Evolutionary conservation across 345 rosid species (phyloP).

Genomic region (Eucalyptus cladocalyx): DNA sequence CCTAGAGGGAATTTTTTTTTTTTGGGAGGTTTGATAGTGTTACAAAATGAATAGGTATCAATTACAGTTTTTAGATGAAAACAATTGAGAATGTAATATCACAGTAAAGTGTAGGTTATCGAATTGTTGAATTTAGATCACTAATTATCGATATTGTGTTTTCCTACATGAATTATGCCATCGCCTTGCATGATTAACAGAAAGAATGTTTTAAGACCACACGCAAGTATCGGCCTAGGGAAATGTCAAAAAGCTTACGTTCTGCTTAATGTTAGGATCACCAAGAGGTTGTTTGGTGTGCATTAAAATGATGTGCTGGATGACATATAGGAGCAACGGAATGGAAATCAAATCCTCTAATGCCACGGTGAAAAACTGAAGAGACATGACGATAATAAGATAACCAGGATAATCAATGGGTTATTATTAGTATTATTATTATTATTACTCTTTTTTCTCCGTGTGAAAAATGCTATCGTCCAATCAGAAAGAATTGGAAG

Average conservation of each 20-base stretch:
- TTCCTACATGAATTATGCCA: not conserved
- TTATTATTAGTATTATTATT: not conserved
- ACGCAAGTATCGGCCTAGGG: fast-evolving
- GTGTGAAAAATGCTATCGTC: not conserved
- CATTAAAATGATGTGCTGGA: not conserved
- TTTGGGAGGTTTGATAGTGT: fast-evolving
- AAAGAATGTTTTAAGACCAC: not conserved
- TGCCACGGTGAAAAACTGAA: not conserved
- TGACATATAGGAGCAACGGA: not conserved
- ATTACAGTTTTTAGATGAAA: not conserved
- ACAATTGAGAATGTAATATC: not conserved
- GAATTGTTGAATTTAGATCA: not conserved
- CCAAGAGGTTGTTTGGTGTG: not conserved
- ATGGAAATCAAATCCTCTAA: not conserved
- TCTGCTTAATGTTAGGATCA: not conserved
- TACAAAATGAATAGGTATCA: fast-evolving
- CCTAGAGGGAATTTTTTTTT: not conserved
- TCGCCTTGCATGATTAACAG: not conserved
- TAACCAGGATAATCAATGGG: not conserved
- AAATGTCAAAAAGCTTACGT: not conserved
- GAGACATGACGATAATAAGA: not conserved
- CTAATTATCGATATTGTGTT: not conserved
- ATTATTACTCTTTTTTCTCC: not conserved
- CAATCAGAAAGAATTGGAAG: not conserved
- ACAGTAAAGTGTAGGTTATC: fast-evolving